Conservation (phyloP, 352 stramenopile species). For the Blastocystis sp. region DNA sequence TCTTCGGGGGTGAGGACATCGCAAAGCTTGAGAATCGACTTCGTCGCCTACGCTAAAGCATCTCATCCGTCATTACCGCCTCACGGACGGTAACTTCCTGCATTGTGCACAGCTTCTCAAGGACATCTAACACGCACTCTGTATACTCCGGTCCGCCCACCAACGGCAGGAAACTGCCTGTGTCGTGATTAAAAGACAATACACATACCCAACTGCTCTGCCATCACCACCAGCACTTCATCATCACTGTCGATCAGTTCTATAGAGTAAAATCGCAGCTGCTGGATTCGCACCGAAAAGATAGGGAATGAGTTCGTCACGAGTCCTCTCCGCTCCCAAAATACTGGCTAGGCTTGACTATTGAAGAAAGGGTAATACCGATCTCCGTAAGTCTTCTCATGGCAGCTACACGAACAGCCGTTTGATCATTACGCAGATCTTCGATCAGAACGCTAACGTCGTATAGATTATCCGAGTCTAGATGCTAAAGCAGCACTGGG, state of each 20-base stretch:
- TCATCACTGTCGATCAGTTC: constrained; percentile 66
- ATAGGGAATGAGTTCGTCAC: constrained; percentile 43
- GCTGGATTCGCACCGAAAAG: not conserved
- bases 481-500: not conserved
- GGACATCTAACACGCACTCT: constrained; percentile 35
- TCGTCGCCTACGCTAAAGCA: constrained; percentile 40
- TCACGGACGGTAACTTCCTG: constrained; percentile 57
- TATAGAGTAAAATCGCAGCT: not conserved
- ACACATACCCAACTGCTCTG: constrained; percentile 42
- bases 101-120: constrained; percentile 56
- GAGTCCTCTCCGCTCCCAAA: constrained; percentile 18
- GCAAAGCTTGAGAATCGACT: constrained; percentile 53
- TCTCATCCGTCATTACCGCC: not conserved
- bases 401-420: constrained; percentile 28
- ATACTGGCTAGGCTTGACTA: not conserved
- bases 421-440: constrained; percentile 48
- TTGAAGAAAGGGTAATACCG: not conserved
- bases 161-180: constrained; percentile 42
- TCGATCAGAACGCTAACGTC: constrained; percentile 31
- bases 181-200: not conserved
- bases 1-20: constrained; percentile 38
- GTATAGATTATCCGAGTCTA: constrained; percentile 21
- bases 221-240: constrained; percentile 53
- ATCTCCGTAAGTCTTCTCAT: constrained; percentile 52
- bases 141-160: constrained; percentile 43